Percentiles rank a stretch among this genome's conserved stretches.
phyloP scores from a whole-genome alignment of 495 filamentous ascomycete species.

The Penicillium soppii region DNA sequence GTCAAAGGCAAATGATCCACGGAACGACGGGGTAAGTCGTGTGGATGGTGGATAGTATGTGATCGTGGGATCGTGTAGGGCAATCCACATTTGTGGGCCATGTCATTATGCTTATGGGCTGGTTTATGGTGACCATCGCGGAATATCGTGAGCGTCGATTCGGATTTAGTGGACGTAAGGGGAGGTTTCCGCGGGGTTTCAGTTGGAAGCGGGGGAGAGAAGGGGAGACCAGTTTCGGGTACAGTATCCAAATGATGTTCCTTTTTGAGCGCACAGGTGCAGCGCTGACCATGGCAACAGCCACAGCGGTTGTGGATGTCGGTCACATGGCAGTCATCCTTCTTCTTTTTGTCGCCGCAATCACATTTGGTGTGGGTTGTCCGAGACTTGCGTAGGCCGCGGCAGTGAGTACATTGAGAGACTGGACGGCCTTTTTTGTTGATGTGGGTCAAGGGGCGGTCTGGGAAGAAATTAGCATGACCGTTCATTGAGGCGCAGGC shows the following conservation, averaged over 20 bases:
- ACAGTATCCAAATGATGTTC: constrained; percentile 69
- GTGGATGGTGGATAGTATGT: constrained; percentile 65
- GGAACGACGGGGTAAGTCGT: constrained; percentile 61
- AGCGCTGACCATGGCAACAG: constrained; percentile 89
- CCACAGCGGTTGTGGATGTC: constrained; percentile 71
- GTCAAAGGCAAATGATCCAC: constrained; percentile 63
- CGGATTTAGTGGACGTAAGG: constrained; percentile 81
- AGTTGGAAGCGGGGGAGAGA: constrained; percentile 35
- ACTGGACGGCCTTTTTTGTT: constrained; percentile 98
- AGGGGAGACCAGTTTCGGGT: constrained; percentile 25
- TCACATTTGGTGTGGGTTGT: constrained; percentile 96
- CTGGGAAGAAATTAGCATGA: constrained; percentile 47
- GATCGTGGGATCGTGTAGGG: constrained; percentile 79
- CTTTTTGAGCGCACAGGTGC: constrained; percentile 90
- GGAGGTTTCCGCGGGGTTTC: constrained; percentile 62
- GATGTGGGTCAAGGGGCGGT: constrained; percentile 91
- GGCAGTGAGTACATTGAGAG: constrained; percentile 97
- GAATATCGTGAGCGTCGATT: constrained; percentile 79
- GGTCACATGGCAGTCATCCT: constrained; percentile 62
- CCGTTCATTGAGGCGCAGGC: neutral
- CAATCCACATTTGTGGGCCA: constrained; percentile 75
- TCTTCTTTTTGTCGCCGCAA: constrained; percentile 82
- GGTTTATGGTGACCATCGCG: constrained; percentile 94
- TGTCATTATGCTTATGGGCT: constrained; percentile 81
- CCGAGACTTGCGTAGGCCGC: constrained; percentile 94